phyloP scores from a whole-genome alignment of 2,329 filamentous ascomycete species.

The Annulohypoxylon truncatum region DNA sequence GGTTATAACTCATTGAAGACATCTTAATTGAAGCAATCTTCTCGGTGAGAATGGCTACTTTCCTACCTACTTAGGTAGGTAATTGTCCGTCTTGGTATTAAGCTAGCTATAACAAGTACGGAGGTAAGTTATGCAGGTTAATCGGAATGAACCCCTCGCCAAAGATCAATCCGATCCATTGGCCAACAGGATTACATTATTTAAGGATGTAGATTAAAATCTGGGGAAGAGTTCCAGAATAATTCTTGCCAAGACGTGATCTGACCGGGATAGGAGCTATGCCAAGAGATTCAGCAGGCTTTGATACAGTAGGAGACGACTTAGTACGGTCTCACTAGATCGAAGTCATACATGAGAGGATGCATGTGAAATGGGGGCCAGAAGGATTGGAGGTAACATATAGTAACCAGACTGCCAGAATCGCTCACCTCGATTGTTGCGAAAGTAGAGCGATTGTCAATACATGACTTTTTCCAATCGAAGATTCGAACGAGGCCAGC shows the following conservation, averaged over 20 bases:
- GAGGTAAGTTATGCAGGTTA: slow-evolving; percentile 22
- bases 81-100: slow-evolving; percentile 7
- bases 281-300: slow-evolving; percentile 12
- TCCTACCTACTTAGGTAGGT: background rate
- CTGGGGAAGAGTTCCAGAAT: slow-evolving; percentile 34
- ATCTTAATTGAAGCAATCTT: slow-evolving; percentile 12
- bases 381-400: no score
- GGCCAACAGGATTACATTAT: slow-evolving; percentile 1
- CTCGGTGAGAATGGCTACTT: slow-evolving; percentile 13
- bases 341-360: background rate
- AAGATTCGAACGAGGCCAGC: background rate
- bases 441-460: background rate
- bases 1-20: slow-evolving; percentile 5
- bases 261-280: background rate
- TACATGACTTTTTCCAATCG: background rate
- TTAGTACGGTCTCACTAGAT: background rate
- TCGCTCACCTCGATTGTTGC: background rate
- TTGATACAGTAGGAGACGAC: background rate
- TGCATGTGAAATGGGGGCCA: background rate
- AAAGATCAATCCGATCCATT: background rate
- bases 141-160: slow-evolving; percentile 7
- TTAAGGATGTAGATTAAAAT: slow-evolving; percentile 17
- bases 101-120: slow-evolving; percentile 26
- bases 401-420: no score
- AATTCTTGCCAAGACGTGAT: slow-evolving; percentile 31